A percentile compares a stretch with the other conserved stretches of the same genome.
Conservation (phyloP, 345 rosid species). For the Lumnitzera racemosa region DNA sequence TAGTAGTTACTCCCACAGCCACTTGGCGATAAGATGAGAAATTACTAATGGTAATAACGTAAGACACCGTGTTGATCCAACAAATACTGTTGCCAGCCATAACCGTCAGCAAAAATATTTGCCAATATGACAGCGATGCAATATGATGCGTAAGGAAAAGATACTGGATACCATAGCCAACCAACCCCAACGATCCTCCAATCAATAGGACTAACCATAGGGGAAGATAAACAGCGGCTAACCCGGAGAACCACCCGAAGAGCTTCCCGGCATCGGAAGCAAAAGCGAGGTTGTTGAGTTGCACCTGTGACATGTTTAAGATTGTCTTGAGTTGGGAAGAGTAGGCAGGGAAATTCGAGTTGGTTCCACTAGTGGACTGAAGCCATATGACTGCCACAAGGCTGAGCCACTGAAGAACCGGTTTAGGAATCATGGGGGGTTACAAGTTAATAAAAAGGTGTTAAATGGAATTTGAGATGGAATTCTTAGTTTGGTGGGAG, state of each 20-base stretch:
- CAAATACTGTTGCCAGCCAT: conserved; percentile 93
- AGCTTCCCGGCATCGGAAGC: conserved; percentile 94
- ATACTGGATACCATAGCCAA: conserved; percentile 77
- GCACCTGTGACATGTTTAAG: conserved; percentile 67
- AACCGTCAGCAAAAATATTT: conserved; percentile 51
- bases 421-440: too few species aligned
- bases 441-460: too few species aligned
- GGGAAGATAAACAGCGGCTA: conserved; percentile 69
- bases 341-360: conserved; percentile 83
- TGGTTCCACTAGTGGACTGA: conserved; percentile 70
- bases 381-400: conserved; percentile 74
- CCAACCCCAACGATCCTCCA: conserved; percentile 56
- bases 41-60: conserved; percentile 38
- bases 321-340: conserved; percentile 74
- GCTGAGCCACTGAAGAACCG: conserved; percentile 50
- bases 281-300: conserved; percentile 79
- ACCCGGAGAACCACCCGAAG: conserved; percentile 75
- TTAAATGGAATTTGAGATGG: too few species aligned
- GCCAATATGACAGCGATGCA: conserved; percentile 38
- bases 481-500: too few species aligned
- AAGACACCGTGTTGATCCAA: conserved; percentile 89
- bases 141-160: conserved; percentile 43
- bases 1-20: conserved; percentile 62
- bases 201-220: conserved; percentile 63
- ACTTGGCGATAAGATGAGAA: conserved; percentile 52